These are phyloP conservation scores for Cantharellus cinnabarinus DNA, from an alignment of 768 basidiomycete species.

Conservation along the genomic window DNA sequence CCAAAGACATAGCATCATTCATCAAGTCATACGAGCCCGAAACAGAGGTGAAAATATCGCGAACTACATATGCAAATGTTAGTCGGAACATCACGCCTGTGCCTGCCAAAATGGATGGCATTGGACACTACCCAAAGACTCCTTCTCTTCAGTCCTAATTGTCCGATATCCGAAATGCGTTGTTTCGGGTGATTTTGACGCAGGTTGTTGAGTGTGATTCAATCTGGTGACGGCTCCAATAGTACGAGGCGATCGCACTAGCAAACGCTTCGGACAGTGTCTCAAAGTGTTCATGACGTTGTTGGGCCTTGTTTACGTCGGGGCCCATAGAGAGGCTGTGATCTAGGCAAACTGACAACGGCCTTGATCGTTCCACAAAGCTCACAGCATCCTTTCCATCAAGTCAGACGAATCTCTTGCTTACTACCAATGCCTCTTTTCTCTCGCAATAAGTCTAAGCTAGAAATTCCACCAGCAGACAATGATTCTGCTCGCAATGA, in stretches of 20 bases:
- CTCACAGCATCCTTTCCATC: too few species aligned
- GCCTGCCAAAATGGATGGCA: background rate
- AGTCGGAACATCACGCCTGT: background rate
- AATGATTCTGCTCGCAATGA: conserved; percentile 6
- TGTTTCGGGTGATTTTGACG: background rate
- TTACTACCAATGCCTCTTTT: conserved; percentile 9
- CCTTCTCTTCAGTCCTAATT: conserved; percentile 72
- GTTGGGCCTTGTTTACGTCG: too few species aligned
- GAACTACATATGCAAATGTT: conserved; percentile 27
- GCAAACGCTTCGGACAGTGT: too few species aligned
- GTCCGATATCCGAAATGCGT: conserved; percentile 89
- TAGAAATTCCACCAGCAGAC: conserved; percentile 40
- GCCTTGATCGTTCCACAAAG: too few species aligned
- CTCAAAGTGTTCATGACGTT: too few species aligned
- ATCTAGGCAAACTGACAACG: too few species aligned
- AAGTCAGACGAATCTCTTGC: too few species aligned
- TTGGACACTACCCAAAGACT: conserved; percentile 31
- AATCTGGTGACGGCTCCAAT: too few species aligned
- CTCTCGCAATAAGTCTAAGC: conserved; percentile 46
- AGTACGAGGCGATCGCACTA: too few species aligned
- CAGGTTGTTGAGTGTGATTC: too few species aligned
- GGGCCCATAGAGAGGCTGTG: too few species aligned
- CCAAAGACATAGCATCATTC: conserved; percentile 98
- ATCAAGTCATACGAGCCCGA: conserved; percentile 91
- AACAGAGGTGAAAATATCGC: conserved; percentile 86